Conservation (phyloP, 2,329 filamentous ascomycete genomes). For the Penicillium aurantiogriseum region DNA sequence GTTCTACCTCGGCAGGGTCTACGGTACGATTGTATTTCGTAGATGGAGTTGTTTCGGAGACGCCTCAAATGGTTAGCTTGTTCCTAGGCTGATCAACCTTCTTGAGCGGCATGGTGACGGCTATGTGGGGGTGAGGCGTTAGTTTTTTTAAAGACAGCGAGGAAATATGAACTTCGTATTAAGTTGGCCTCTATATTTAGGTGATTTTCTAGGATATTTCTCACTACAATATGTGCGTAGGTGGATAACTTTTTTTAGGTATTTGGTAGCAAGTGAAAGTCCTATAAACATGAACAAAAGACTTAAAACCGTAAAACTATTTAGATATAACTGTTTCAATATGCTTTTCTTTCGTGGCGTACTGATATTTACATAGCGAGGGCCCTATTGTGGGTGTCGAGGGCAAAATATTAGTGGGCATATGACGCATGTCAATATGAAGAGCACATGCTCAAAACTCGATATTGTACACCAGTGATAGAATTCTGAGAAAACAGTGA, state of each 20-base stretch:
- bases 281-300: background rate
- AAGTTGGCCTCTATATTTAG: background rate
- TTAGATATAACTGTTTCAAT: background rate
- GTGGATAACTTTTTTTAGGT: too few relatives aligned
- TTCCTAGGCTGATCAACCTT: background rate
- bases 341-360: background rate
- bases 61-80: background rate
- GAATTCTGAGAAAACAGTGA: background rate
- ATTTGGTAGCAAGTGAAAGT: background rate
- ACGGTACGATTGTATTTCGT: background rate
- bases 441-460: background rate
- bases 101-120: background rate
- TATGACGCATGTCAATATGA: slow-evolving; percentile 1
- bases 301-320: background rate
- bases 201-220: background rate
- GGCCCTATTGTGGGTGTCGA: slow-evolving; percentile 6
- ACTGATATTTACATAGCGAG: background rate
- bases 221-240: background rate
- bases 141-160: background rate
- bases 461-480: background rate
- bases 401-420: slow-evolving; percentile 1
- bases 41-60: too few relatives aligned
- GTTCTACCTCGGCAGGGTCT: background rate
- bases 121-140: background rate
- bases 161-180: background rate